Evolutionary conservation across 495 filamentous ascomycete genomes (phyloP).

Genomic region (Symbiotaphrina buchneri): DNA sequence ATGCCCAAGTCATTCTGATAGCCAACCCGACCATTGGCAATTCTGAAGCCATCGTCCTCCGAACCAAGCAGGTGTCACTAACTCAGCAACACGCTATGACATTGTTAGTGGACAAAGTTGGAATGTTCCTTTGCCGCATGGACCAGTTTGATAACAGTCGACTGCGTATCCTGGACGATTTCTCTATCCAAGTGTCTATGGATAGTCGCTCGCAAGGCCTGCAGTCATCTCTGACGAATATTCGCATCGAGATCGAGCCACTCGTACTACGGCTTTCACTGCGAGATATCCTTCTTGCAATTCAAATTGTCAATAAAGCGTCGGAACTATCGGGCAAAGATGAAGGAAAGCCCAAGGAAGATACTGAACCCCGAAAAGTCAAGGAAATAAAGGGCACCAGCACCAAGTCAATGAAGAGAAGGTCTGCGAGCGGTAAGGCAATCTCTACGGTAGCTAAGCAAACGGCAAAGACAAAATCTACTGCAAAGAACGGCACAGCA

Average conservation of each 20-base stretch:
- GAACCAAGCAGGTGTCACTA: slow-evolving; percentile 79
- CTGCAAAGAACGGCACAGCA: slow-evolving; percentile 10
- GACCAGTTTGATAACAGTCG: slow-evolving; percentile 76
- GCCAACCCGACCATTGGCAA: slow-evolving; percentile 75
- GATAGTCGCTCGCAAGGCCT: slow-evolving; percentile 50
- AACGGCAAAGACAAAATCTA: slow-evolving; percentile 18
- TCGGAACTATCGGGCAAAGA: slow-evolving; percentile 54
- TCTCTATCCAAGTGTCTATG: slow-evolving; percentile 74
- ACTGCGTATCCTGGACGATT: slow-evolving; percentile 84
- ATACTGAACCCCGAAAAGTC: slow-evolving; percentile 5
- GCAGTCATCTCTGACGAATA: slow-evolving; percentile 45
- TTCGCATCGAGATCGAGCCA: slow-evolving; percentile 74
- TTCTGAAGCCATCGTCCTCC: slow-evolving; percentile 88
- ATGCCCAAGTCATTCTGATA: slow-evolving; percentile 87
- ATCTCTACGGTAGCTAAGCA: slow-evolving; percentile 32
- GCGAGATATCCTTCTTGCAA: slow-evolving; percentile 79
- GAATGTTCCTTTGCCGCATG: slow-evolving; percentile 98
- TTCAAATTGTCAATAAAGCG: slow-evolving; percentile 82
- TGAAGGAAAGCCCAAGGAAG: slow-evolving; percentile 8
- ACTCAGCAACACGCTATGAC: slow-evolving; percentile 89
- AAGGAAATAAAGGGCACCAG: slow-evolving; percentile 48
- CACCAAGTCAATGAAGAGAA: slow-evolving; percentile 27
- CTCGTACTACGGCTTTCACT: slow-evolving; percentile 82
- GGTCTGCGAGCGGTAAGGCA: slow-evolving; percentile 39
- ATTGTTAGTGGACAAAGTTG: slow-evolving; percentile 74